phyloP scores from a whole-genome alignment of 345 rosid species.

The Sapria himalayana region DNA sequence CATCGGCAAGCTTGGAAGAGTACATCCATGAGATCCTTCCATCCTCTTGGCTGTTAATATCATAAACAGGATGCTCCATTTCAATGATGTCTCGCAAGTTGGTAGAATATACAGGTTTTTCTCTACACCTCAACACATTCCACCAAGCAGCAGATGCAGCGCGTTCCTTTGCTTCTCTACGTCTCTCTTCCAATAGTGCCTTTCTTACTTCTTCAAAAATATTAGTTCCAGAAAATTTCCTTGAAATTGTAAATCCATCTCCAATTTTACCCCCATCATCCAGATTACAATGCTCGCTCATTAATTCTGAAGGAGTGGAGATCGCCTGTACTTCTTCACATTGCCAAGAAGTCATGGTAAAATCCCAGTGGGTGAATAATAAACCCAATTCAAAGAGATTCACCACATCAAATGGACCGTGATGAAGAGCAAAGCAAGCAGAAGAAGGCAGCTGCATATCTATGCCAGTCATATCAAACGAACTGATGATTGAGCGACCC shows the following conservation, averaged over 20 bases:
- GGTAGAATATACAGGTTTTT: conserved; percentile 66
- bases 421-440: conserved; percentile 41
- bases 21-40: conserved; percentile 24
- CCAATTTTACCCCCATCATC: conserved; percentile 22
- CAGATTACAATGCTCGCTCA: conserved; percentile 24
- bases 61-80: conserved; percentile 38
- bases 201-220: conserved; percentile 76
- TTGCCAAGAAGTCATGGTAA: conserved; percentile 82
- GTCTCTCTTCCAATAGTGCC: conserved; percentile 56
- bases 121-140: conserved; percentile 93
- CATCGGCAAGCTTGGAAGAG: conserved; percentile 62
- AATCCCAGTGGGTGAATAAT: conserved; percentile 60
- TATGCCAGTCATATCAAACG: conserved; percentile 79
- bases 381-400: conserved; percentile 56
- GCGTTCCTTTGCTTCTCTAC: conserved; percentile 47
- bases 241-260: conserved; percentile 11
- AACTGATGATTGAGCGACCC: conserved; percentile 96
- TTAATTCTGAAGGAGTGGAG: conserved; percentile 53
- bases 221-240: conserved; percentile 36
- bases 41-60: conserved; percentile 31
- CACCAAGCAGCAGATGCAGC: conserved; percentile 93
- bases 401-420: conserved; percentile 37
- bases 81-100: conserved; percentile 37
- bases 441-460: conserved; percentile 56
- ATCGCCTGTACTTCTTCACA: conserved; percentile 49